Evolutionary conservation across 225 moss, liverwort and hornwort genomes (phyloP).

Genomic region (Pseudisothecium myosuroides): DNA sequence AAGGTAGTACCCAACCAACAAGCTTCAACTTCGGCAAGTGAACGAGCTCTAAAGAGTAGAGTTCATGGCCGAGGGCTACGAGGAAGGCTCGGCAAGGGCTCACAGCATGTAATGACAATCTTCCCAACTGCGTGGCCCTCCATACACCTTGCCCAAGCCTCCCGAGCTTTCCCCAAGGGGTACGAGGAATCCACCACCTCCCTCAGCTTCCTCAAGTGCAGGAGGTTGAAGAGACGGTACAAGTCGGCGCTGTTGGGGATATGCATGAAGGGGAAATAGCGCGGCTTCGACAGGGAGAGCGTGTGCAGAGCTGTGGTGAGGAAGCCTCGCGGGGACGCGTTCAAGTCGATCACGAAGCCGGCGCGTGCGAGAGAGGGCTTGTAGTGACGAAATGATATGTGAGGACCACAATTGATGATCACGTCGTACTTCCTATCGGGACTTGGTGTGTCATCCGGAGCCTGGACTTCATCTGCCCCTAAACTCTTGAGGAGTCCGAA

Average conservation of each 20-base stretch:
- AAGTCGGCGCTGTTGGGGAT: constrained; percentile 31
- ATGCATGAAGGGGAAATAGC: constrained; percentile 21
- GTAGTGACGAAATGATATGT: constrained; percentile 18
- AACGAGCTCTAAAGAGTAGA: not conserved
- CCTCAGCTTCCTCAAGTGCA: constrained; percentile 29
- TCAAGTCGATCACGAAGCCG: constrained; percentile 55
- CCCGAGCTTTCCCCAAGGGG: constrained; percentile 30
- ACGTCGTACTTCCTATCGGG: constrained; percentile 53
- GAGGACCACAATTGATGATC: constrained; percentile 39
- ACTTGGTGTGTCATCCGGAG: constrained; percentile 19
- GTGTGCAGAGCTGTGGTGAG: constrained; percentile 4
- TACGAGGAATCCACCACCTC: constrained; percentile 43
- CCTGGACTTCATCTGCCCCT: constrained; percentile 68
- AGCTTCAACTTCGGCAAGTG: too few species aligned
- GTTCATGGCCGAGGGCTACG: not conserved
- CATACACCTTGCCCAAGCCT: constrained; percentile 64
- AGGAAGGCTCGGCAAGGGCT: not conserved
- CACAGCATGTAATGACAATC: constrained; percentile 26
- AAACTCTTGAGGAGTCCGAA: constrained; percentile 32
- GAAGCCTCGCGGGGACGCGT: constrained; percentile 1
- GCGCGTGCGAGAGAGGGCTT: constrained; percentile 29
- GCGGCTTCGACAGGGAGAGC: constrained; percentile 41
- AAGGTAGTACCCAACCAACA: too few species aligned
- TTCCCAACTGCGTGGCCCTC: constrained; percentile 71
- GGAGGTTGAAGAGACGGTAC: constrained; percentile 36